Evolutionary conservation across 2,329 filamentous ascomycete species (phyloP), one percentile per base, ranked within the genome.

Genomic region (Aspergillus quadricinctus): DNA sequence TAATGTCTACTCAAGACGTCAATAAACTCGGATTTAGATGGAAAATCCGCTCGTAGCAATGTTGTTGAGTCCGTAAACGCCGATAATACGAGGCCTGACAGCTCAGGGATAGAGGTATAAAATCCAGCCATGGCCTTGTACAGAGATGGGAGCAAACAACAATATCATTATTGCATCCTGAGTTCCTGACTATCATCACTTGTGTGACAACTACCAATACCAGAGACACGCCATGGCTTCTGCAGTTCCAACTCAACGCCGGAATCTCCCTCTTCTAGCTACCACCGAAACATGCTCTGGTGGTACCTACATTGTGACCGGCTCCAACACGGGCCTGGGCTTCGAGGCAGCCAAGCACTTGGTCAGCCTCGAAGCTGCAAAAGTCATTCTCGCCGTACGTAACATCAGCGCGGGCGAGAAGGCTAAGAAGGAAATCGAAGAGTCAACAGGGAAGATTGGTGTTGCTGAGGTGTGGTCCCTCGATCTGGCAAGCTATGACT

Each of bases 231-330:
- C 14, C 29, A 51, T 51, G 49, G 29, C 31, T 27, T 37, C 27
- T 17, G 49, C 19, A 21, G 17, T 3, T 51, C 14, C 19, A 31
- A 51, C 10, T 35, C 53, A 55, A 49, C 48, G 51, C 27, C 10
- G 40, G 2, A 55, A 55, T 37, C 53, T 51, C n/a, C 53, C 53
- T 3, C 21, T 55, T 46, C 35, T 55, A n/a, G 53, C 51, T 41
- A 40, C 50, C 10, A 40, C 45, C 3, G 27, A 53, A 21, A 53
- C 27, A 23, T 48, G 43, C 28, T 7, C 43, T 3, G 55, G 55
- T 37, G 48, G 46, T 27, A 57, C 50, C 55, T 57, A 50, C 29
- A 54, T 59, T 23, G 50, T 59, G 17, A 59, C 57, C 1, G 57
- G 57, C 0, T 50, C 48, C 3, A 59, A 59, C 27, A 45, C 48